Conservation (phyloP, 2,329 filamentous ascomycete species). For the Mollisiaceae sp. region DNA sequence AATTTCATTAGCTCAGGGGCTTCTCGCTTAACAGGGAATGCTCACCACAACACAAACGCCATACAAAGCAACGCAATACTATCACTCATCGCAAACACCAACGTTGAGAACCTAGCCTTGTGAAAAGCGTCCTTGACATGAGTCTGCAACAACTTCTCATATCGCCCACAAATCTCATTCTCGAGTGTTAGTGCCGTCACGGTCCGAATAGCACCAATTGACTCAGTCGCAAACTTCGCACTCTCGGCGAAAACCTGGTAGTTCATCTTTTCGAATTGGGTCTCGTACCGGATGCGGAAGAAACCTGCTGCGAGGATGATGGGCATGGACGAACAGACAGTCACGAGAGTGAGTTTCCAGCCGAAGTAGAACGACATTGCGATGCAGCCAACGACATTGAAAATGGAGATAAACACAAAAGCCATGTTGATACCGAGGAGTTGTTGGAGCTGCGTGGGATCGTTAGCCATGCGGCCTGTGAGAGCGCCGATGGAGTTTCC, state of each 20-base stretch:
- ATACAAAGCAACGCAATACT: slow-evolving; percentile 61
- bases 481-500: slow-evolving; percentile 55
- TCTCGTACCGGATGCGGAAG: slow-evolving; percentile 56
- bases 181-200: slow-evolving; percentile 58
- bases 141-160: slow-evolving; percentile 50
- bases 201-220: slow-evolving; percentile 54
- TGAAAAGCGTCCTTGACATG: slow-evolving; percentile 55
- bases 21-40: not conserved
- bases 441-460: slow-evolving; percentile 56
- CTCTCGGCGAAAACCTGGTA: slow-evolving; percentile 63
- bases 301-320: slow-evolving; percentile 52
- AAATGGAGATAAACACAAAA: slow-evolving; percentile 65
- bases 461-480: slow-evolving; percentile 52
- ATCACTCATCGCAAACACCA: slow-evolving; percentile 60
- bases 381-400: slow-evolving; percentile 68
- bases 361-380: slow-evolving; percentile 72
- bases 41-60: slow-evolving; percentile 58
- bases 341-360: slow-evolving; percentile 77
- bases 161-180: slow-evolving; percentile 57
- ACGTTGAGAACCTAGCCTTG: slow-evolving; percentile 53
- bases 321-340: slow-evolving; percentile 62
- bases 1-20: slow-evolving; percentile 1
- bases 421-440: slow-evolving; percentile 55
- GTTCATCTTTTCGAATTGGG: slow-evolving; percentile 61
- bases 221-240: slow-evolving; percentile 67